Conservation (phyloP, 176 grass and related monocot species). For the Cymbopogon citratus region DNA sequence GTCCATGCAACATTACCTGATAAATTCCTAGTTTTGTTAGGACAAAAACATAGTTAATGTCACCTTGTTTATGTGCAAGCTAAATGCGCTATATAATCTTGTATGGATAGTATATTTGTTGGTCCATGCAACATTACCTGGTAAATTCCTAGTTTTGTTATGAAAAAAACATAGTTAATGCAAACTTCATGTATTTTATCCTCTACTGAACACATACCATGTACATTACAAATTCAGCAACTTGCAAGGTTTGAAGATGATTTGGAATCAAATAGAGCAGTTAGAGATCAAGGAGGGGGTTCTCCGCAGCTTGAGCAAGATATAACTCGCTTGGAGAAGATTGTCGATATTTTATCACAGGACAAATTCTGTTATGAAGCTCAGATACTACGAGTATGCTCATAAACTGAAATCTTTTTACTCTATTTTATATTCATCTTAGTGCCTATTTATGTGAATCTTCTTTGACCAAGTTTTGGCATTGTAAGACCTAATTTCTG, state of each 20-base stretch:
- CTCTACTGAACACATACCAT: conserved; percentile 17
- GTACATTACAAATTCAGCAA: conserved; percentile 45
- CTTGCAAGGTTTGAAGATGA: conserved; percentile 76
- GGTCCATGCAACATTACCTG: neutral
- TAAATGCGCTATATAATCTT: neutral
- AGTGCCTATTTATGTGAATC: neutral
- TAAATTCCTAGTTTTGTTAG: conserved; percentile 2
- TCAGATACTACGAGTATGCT: conserved; percentile 85
- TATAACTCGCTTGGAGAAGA: conserved; percentile 83
- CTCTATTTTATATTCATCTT: neutral
- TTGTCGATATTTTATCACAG: conserved; percentile 73
- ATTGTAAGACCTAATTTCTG: neutral
- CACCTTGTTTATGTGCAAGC: neutral
- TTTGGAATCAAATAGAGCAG: conserved; percentile 60
- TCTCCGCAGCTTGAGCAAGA: conserved; percentile 86
- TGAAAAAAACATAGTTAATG: too few species aligned
- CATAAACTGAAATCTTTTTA: conserved; percentile 17
- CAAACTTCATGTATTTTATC: neutral
- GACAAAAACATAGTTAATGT: too few species aligned
- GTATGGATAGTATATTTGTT: neutral
- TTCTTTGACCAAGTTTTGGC: conserved; percentile 4
- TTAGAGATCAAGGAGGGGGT: conserved; percentile 74
- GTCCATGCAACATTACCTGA: neutral
- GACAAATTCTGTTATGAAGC: conserved; percentile 91
- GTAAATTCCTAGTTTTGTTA: conserved; percentile 1